Conservation (phyloP, 2,329 filamentous ascomycete genomes). For the Colletotrichum noveboracense region DNA sequence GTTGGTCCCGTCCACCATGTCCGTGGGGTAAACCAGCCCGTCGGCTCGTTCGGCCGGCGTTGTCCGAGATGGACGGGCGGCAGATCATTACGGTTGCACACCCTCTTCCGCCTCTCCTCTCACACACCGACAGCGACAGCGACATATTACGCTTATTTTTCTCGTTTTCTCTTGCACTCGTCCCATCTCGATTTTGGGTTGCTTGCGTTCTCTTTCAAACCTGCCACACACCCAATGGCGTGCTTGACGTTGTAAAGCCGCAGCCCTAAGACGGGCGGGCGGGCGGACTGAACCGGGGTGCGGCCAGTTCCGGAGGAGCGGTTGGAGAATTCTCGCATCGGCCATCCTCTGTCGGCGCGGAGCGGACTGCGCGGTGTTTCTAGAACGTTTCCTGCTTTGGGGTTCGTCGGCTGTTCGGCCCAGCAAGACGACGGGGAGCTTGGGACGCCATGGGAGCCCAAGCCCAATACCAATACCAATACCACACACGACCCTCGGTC, state of each 20-base stretch:
- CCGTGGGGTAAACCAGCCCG: neutral
- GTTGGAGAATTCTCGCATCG: slow-evolving; percentile 15
- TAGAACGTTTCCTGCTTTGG: neutral
- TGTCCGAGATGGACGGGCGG: neutral
- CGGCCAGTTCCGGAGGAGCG: slow-evolving; percentile 1
- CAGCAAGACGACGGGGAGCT: neutral
- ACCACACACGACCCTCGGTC: neutral
- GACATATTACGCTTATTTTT: neutral
- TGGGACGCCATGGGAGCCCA: neutral
- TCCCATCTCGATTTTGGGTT: neutral
- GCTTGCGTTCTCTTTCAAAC: neutral
- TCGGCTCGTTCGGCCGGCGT: neutral
- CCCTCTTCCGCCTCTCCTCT: neutral
- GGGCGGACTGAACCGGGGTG: neutral
- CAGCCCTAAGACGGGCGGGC: neutral
- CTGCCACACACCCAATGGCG: slow-evolving; percentile 6
- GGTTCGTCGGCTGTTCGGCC: neutral
- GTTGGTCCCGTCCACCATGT: neutral
- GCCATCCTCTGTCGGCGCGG: neutral
- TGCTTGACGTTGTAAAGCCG: neutral
- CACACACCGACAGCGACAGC: neutral
- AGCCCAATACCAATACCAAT: neutral
- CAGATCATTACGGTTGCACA: neutral
- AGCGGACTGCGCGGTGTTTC: neutral
- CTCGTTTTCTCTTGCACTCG: neutral